Conservation (phyloP, 1,139 yeast species). For the Magnusiomyces fungicola region DNA sequence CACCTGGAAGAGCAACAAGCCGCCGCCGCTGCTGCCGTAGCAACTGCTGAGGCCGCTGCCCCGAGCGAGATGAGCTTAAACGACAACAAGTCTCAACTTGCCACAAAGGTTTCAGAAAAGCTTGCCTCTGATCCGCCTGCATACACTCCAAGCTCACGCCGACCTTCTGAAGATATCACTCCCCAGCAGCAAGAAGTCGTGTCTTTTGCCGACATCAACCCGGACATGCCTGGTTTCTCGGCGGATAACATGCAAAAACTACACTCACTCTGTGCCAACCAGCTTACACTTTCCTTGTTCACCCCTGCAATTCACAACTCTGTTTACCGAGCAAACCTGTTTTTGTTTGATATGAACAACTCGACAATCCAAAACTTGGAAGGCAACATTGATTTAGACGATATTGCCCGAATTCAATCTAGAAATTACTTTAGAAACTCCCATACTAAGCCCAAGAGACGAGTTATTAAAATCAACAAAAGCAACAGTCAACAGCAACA, state of each 20-base stretch:
- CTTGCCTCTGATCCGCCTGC: no score
- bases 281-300: constrained; percentile 68
- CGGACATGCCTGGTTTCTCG: constrained; percentile 51
- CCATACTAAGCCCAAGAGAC: constrained; percentile 26
- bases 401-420: constrained; percentile 26
- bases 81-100: no score
- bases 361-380: constrained; percentile 19
- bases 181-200: constrained; percentile 18
- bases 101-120: no score
- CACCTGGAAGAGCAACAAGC: constrained; percentile 14
- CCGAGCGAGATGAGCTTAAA: no score
- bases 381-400: constrained; percentile 24
- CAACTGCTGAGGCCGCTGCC: background rate
- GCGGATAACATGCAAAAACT: constrained; percentile 66
- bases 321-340: constrained; percentile 44
- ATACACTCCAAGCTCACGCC: background rate
- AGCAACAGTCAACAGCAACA: no score
- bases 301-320: constrained; percentile 52
- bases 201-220: constrained; percentile 44
- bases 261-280: constrained; percentile 62
- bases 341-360: constrained; percentile 18
- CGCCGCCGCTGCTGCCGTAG: constrained; percentile 3
- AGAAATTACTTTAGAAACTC: constrained; percentile 22
- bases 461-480: constrained; percentile 23
- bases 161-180: background rate